A percentile compares a stretch with the other conserved stretches of the same genome.
Evolutionary conservation across 2,329 filamentous ascomycete genomes (phyloP).

Genomic region (Westerdykella aurantiaca): DNA sequence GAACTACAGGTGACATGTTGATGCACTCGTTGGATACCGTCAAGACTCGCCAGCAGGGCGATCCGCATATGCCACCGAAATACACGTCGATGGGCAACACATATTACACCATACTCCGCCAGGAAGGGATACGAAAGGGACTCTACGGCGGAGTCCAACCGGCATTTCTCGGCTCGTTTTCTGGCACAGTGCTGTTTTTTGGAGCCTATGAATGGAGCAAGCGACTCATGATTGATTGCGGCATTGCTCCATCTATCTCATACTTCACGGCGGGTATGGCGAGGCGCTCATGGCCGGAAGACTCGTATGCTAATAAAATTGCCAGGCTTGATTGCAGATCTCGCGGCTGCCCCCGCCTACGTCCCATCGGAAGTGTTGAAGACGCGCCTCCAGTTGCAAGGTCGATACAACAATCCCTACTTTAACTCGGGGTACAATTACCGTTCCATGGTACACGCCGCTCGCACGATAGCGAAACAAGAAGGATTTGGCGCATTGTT

Average conservation of each 20-base stretch:
- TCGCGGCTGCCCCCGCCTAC: slow-evolving; percentile 87
- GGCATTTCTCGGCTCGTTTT: slow-evolving; percentile 85
- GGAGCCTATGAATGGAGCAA: slow-evolving; percentile 96
- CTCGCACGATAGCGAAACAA: slow-evolving; percentile 71
- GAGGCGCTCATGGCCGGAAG: neutral
- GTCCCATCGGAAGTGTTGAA: slow-evolving; percentile 97
- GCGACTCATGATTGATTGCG: slow-evolving; percentile 75
- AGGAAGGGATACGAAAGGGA: slow-evolving; percentile 81
- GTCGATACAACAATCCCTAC: slow-evolving; percentile 88
- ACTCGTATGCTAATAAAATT: neutral
- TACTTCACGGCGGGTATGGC: slow-evolving; percentile 75
- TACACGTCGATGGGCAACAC: slow-evolving; percentile 87
- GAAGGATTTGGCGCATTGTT: slow-evolving; percentile 86
- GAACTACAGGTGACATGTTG: slow-evolving; percentile 88
- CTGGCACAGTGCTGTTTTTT: slow-evolving; percentile 91
- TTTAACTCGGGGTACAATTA: slow-evolving; percentile 97
- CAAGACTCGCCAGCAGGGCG: slow-evolving; percentile 95
- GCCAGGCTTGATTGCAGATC: slow-evolving; percentile 81
- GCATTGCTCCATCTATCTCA: slow-evolving; percentile 73
- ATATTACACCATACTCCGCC: slow-evolving; percentile 86
- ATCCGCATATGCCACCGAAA: slow-evolving; percentile 85
- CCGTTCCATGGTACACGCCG: slow-evolving; percentile 74
- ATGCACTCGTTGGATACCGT: slow-evolving; percentile 99
- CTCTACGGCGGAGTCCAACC: slow-evolving; percentile 92
- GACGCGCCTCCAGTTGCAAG: slow-evolving; percentile 92